Percentiles rank a stretch among this genome's conserved stretches.
These are phyloP conservation scores for Verticillium longisporum DNA, from an alignment of 2,329 filamentous ascomycete species.

Conservation along the genomic window DNA sequence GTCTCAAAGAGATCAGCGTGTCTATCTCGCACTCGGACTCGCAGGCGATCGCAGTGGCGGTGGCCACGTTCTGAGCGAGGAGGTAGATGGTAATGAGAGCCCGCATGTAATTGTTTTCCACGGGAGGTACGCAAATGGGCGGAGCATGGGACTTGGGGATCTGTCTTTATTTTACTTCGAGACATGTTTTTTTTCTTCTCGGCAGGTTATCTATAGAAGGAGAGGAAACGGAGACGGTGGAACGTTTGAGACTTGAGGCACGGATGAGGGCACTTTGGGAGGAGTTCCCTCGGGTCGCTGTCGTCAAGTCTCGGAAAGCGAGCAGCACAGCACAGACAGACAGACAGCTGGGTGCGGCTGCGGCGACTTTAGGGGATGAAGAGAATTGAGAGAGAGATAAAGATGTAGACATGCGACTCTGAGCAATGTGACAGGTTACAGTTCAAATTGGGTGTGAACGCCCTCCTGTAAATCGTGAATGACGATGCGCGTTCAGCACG, in stretches of 20 bases:
- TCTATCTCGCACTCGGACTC: slow-evolving; percentile 94
- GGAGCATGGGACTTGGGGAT: slow-evolving; percentile 8
- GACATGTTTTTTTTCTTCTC: slow-evolving; percentile 6
- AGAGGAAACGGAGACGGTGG: not conserved
- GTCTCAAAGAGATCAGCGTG: slow-evolving; percentile 82
- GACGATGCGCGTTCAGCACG: not conserved
- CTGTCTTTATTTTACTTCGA: slow-evolving; percentile 7
- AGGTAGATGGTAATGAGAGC: slow-evolving; percentile 3
- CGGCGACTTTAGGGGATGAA: slow-evolving; percentile 5
- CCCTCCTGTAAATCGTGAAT: too few species aligned
- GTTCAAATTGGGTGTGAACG: too few species aligned
- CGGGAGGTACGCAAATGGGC: slow-evolving; percentile 8
- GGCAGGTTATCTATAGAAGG: not conserved
- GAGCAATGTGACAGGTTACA: not conserved
- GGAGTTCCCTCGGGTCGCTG: slow-evolving; percentile 6
- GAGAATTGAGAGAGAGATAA: not conserved
- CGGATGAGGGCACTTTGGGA: slow-evolving; percentile 10
- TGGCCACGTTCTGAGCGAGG: slow-evolving; percentile 62
- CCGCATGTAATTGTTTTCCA: not conserved
- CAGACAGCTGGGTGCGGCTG: not conserved
- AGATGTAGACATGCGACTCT: not conserved
- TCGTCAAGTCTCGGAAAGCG: not conserved
- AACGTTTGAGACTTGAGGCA: not conserved
- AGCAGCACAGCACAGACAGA: not conserved
- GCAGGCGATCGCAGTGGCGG: slow-evolving; percentile 91